Percentiles rank a stretch among this genome's conserved stretches.
These are phyloP conservation scores for Capsella rubella DNA, from an alignment of 441 rosid species.

Conservation along the genomic window DNA sequence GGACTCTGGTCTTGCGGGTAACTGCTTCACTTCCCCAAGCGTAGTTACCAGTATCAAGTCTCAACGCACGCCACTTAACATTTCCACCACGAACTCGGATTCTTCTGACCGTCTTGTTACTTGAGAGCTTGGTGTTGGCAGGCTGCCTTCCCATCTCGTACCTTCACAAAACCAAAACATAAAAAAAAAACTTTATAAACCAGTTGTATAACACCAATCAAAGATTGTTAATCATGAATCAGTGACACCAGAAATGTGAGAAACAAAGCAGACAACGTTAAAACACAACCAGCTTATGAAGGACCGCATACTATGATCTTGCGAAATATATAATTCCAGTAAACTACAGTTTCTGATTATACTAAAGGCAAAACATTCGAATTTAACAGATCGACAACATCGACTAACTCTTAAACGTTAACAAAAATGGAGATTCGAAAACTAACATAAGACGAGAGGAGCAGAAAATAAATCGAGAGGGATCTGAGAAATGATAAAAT, in stretches of 20 bases:
- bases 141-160: conserved; percentile 83
- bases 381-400: not conserved
- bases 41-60: conserved; percentile 76
- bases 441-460: not conserved
- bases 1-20: conserved; percentile 77
- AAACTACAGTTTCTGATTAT: not conserved
- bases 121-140: conserved; percentile 76
- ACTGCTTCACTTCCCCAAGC: conserved; percentile 85
- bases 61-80: conserved; percentile 80
- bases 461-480: not conserved
- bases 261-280: not conserved
- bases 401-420: not conserved
- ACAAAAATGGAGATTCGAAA: not conserved
- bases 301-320: not conserved
- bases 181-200: not conserved
- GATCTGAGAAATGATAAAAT: conserved; percentile 2
- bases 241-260: not conserved
- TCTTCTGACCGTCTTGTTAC: conserved; percentile 80
- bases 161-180: conserved; percentile 45
- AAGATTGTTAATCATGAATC: not conserved
- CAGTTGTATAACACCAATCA: not conserved
- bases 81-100: conserved; percentile 78
- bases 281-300: not conserved
- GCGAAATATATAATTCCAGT: not conserved
- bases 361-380: not conserved